Evolutionary conservation across 495 filamentous ascomycete species (phyloP), one percentile per base, ranked within the genome.

Genomic region (Penicillium atrosanguineum): DNA sequence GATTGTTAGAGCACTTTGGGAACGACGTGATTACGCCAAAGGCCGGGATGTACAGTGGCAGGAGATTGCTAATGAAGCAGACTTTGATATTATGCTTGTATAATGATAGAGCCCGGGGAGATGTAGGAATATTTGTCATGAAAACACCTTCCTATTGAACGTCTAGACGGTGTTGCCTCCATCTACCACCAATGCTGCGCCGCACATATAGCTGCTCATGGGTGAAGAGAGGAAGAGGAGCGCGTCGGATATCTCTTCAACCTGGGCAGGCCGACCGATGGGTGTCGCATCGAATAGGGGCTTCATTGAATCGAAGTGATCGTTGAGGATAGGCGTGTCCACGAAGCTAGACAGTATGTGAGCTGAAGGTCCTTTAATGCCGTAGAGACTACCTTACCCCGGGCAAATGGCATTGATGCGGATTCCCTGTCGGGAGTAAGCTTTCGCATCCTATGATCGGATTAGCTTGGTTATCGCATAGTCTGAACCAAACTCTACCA

Each of bases 181-280:
- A 51, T 53, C 62, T 7, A 55, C 59, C 15, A 65, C 56, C 19
- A 65, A 34, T 5, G 59, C 53, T 3, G 59, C 58, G 21, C 69
- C 69, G 29, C 52, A 56, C 66, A 78, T 71, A 42, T 69, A 79
- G 53, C 74, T 78, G 37, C 68, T 70, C 64, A 71, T 69, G 7
- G 64, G 57, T 16, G 67, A 76, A 15, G 77, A 82, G 8, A 91
- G 77, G 66, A 90, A 91, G 16, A 80, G 53, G 21, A 82, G 84
- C 28, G 84, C 86, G 50, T 87, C 82, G 20, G 87, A 87, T 45
- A 91, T 77, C 56, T 91, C 87, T 6, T 82, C 76, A n/a, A 62
- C 52, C 14, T 54, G 37, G 0, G 56, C 60, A 1, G 60, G 60
- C 2, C 56, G 56, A 19, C 60, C 56, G 39, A 59, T 28, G 0